phyloP scores from a whole-genome alignment of 805 yeast genomes.

The Pichia deserticola region DNA sequence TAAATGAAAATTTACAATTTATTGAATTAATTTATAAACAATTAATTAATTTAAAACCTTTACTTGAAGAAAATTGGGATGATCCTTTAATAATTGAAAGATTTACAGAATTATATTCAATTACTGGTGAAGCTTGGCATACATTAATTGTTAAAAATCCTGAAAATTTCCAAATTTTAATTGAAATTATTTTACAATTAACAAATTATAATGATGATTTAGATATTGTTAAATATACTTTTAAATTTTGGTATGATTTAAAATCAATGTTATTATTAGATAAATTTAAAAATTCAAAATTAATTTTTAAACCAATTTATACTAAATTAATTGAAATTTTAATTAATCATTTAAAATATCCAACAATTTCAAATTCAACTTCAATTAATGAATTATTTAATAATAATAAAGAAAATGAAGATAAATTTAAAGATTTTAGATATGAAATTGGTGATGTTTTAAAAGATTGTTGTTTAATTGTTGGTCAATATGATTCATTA shows the following conservation, averaged over 20 bases:
- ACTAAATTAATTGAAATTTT: conserved; percentile 52
- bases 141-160: conserved; percentile 73
- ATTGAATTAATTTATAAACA: conserved; percentile 40
- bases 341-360: conserved; percentile 68
- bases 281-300: conserved; percentile 46
- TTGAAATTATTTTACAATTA: conserved; percentile 62
- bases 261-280: conserved; percentile 63
- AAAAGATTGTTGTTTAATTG: conserved; percentile 88
- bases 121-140: conserved; percentile 96
- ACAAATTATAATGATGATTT: conserved; percentile 73
- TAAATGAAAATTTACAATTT: conserved; percentile 41
- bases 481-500: conserved; percentile 69
- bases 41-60: conserved; percentile 52
- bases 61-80: conserved; percentile 40
- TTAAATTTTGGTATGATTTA: conserved; percentile 83
- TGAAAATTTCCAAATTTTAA: conserved; percentile 59
- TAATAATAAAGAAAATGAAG: conserved; percentile 74
- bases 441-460: conserved; percentile 98
- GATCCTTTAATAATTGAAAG: conserved; percentile 65
- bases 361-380: conserved; percentile 35
- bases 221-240: conserved; percentile 84
- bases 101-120: conserved; percentile 70
- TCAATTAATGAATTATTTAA: conserved; percentile 41
- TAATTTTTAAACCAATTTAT: conserved; percentile 47
- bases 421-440: conserved; percentile 87